Percentiles rank a stretch among this genome's conserved stretches.
These are phyloP conservation scores for Ilex aquifolium DNA, from an alignment of 257 asterid genomes.

Conservation along the genomic window DNA sequence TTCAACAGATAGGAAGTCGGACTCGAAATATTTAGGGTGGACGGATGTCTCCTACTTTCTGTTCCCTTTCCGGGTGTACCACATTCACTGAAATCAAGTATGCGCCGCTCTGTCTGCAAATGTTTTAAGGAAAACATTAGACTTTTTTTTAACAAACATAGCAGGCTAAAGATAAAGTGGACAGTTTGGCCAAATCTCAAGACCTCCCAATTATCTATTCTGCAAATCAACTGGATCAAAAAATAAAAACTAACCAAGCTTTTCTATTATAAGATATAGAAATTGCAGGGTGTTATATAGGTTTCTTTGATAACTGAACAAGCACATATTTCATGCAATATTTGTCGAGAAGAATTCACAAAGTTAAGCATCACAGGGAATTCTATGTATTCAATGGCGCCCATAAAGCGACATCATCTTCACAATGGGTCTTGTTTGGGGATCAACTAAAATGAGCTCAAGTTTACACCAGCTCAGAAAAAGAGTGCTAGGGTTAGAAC, in stretches of 20 bases:
- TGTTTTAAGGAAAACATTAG: background rate
- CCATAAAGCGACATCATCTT: no score
- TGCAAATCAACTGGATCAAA: no score
- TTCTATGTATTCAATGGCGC: no score
- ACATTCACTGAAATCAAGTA: conserved; percentile 83
- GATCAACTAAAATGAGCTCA: no score
- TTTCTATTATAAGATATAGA: background rate
- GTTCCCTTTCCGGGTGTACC: conserved; percentile 56
- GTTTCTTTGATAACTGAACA: background rate
- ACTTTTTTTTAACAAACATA: background rate
- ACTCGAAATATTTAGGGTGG: conserved; percentile 39
- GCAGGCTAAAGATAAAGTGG: background rate
- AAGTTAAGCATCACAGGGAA: no score
- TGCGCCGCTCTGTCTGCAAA: conserved; percentile 66
- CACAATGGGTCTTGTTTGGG: no score
- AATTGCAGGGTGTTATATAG: background rate
- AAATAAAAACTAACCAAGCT: background rate
- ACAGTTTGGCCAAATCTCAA: no score
- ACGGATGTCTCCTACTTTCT: conserved; percentile 30
- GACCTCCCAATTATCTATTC: background rate
- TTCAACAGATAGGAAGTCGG: conserved; percentile 74
- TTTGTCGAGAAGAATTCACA: background rate
- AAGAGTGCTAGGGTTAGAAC: no score
- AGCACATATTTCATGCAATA: background rate
- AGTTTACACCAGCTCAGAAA: no score